phyloP scores from a whole-genome alignment of 352 stramenopile species.

The Phytopythium boreale region DNA sequence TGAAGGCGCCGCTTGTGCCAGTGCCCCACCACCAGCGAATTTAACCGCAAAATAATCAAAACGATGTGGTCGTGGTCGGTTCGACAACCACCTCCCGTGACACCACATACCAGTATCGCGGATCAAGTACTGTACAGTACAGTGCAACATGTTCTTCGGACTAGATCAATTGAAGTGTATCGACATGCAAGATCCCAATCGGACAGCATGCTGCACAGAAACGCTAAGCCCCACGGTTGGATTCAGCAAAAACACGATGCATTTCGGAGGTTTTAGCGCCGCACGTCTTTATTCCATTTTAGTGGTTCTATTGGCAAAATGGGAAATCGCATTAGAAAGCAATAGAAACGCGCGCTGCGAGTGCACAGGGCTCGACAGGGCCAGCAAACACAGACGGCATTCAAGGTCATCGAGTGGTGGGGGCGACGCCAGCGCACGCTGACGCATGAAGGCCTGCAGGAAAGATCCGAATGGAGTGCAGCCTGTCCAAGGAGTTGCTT shows the following conservation, averaged over 20 bases:
- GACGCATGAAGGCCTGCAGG: no score
- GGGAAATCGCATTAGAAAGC: background rate
- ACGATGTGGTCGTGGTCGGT: background rate
- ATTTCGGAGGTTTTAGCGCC: background rate
- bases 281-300: no score
- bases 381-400: no score
- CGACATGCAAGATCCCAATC: background rate
- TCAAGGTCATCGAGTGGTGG: background rate
- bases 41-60: no score
- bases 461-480: no score
- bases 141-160: background rate
- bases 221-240: background rate
- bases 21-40: no score
- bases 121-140: no score
- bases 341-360: background rate
- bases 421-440: background rate
- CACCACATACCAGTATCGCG: no score
- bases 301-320: no score
- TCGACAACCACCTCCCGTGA: background rate
- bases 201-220: background rate
- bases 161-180: background rate
- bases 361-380: no score
- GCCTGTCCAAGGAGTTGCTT: no score
- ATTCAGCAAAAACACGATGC: constrained; percentile 3
- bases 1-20: background rate